Evolutionary conservation across 2,329 filamentous ascomycete genomes (phyloP), one percentile per base, ranked within the genome.

Genomic region (Fusarium sp.): DNA sequence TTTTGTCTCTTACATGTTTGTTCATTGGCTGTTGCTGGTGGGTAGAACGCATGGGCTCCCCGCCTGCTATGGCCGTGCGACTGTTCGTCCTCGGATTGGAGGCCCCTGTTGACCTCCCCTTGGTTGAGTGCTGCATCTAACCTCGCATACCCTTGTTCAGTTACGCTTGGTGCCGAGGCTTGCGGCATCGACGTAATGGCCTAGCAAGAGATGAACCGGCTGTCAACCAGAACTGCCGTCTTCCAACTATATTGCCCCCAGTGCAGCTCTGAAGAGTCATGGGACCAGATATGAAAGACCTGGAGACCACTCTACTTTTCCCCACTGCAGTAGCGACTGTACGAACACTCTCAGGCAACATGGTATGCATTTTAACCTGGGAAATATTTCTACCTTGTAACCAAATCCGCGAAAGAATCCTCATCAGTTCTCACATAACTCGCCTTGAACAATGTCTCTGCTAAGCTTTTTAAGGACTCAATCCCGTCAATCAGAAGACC

Each of bases 341-440:
- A 16, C 34, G 26, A n/a, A 1, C 23, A 18, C 6, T 25, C 18
- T 37, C 16, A 37, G 28, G 14, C 14, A 28, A 23, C 16, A 34
- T 45, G 26, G 34, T 19, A 26, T 28, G 34, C 25, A 26, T 28
- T 45, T 43, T 44, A n/a, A 26, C 7, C 30, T 19, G 21, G 25
- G 16, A 26, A 37, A 18, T 48, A 23, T 13, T 28, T 43, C 30
- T 31, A 23, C n/a, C 21, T 45, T n/a, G 30, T 18, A 25, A 18
- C 26, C 8, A 31, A 49, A 45, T 42, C 49, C 55, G 41, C 44
- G 51, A 58, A 34, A 61, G 51, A 62, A 62, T 54, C 51, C 26
- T 39, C 56, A 48, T 74, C 72, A 75, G 58, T 74, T 74, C 51
- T 75, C 64, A 75, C 45, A 64, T 65, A 43, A 51, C 48, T 59